phyloP scores from a whole-genome alignment of 441 rosid species.

The Brassica hybrid region DNA sequence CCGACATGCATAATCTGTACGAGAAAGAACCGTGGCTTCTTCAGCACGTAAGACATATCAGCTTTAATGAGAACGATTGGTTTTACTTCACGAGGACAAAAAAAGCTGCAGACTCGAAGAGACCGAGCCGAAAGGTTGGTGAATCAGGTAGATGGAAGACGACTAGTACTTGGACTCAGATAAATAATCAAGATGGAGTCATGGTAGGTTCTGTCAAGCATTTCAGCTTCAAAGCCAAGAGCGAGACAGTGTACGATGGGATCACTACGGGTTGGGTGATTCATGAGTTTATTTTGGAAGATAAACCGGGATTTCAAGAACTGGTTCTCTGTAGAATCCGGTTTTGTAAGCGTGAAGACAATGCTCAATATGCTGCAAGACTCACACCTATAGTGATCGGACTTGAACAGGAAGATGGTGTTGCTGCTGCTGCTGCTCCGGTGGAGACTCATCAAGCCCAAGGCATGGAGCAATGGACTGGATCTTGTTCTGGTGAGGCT shows the following conservation, averaged over 20 bases:
- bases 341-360: not conserved
- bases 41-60: slow-evolving; percentile 22
- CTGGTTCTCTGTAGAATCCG: slow-evolving; percentile 5
- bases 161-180: not conserved
- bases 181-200: not conserved
- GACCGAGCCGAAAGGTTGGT: not conserved
- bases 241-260: not conserved
- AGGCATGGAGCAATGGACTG: not conserved
- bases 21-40: slow-evolving; percentile 23
- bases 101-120: not conserved
- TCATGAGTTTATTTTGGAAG: slow-evolving; percentile 24
- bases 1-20: slow-evolving; percentile 9
- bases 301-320: not conserved
- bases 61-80: not conserved
- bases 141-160: slow-evolving; percentile 16
- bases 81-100: not conserved
- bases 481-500: not conserved
- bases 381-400: not conserved
- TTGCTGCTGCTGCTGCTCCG: not conserved
- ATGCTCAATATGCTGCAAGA: slow-evolving; percentile 27
- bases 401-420: not conserved
- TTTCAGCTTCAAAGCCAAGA: not conserved
- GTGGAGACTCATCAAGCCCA: not conserved
- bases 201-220: not conserved
- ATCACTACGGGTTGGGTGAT: slow-evolving; percentile 24